Percentiles rank a stretch among this genome's conserved stretches.
These are phyloP conservation scores for Boletus rubescentipes DNA, from an alignment of 768 basidiomycete genomes.

Conservation along the genomic window DNA sequence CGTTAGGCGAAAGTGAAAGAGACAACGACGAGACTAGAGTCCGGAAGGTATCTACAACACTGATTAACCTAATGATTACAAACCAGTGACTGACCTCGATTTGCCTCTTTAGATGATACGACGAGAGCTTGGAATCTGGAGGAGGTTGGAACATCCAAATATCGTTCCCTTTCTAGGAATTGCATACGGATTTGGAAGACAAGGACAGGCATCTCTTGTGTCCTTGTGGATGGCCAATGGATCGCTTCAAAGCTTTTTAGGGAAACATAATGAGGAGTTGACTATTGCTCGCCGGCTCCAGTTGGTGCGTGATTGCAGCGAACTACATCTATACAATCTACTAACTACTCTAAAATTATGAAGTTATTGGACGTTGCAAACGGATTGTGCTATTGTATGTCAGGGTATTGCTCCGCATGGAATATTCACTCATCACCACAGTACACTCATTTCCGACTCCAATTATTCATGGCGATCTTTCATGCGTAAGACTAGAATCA, in stretches of 20 bases:
- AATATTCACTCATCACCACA: background rate
- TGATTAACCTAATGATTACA: background rate
- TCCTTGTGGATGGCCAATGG: conserved; percentile 8
- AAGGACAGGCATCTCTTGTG: background rate
- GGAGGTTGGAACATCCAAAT: background rate
- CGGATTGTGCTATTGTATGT: conserved; percentile 7
- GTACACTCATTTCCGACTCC: conserved; percentile 11
- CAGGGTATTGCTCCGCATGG: background rate
- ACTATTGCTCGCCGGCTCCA: background rate
- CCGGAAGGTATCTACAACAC: background rate
- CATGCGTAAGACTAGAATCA: background rate
- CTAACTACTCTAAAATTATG: background rate
- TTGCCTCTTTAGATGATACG: background rate
- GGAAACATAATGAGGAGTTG: background rate
- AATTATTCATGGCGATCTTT: conserved; percentile 16
- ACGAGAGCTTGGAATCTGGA: background rate
- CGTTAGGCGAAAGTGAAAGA: background rate
- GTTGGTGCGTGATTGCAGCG: background rate
- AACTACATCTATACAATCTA: background rate
- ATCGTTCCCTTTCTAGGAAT: conserved; percentile 11
- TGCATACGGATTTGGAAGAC: conserved; percentile 23
- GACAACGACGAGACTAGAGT: background rate
- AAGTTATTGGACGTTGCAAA: conserved; percentile 10
- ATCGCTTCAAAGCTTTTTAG: background rate
- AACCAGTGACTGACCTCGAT: background rate